Evolutionary conservation across 495 filamentous ascomycete genomes (phyloP).

Genomic region (Recurvomyces mirabilis): DNA sequence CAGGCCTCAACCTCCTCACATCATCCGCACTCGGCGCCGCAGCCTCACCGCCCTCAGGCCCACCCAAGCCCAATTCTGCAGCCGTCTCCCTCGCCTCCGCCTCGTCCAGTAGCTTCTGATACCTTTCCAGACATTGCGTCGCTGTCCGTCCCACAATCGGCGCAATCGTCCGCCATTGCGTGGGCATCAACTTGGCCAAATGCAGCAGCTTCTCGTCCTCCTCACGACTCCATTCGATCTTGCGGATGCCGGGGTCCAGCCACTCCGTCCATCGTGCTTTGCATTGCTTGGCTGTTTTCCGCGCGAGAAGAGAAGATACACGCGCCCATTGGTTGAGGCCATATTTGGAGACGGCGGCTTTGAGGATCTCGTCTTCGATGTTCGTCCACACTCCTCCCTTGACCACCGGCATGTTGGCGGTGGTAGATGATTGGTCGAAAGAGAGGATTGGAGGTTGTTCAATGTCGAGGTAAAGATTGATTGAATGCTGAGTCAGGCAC

Average conservation of each 20-base stretch:
- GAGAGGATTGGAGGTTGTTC: background rate
- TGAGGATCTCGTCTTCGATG: constrained; percentile 90
- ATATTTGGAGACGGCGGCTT: constrained; percentile 88
- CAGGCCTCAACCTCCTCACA: constrained; percentile 72
- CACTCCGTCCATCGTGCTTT: constrained; percentile 98
- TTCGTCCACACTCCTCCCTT: constrained; percentile 82
- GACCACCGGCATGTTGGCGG: constrained; percentile 2
- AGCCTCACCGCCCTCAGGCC: constrained; percentile 77
- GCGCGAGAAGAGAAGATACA: constrained; percentile 89
- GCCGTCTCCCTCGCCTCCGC: constrained; percentile 76
- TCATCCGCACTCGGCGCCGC: constrained; percentile 87
- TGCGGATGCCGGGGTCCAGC: constrained; percentile 93
- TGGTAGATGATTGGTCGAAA: too few relatives aligned
- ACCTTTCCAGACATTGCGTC: constrained; percentile 91
- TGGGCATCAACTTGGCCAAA: constrained; percentile 95
- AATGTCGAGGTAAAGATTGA: too few relatives aligned
- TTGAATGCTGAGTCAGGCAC: too few relatives aligned
- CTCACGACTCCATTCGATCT: constrained; percentile 97
- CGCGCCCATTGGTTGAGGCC: constrained; percentile 98
- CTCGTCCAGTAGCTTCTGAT: constrained; percentile 92
- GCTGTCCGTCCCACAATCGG: constrained; percentile 93
- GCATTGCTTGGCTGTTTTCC: constrained; percentile 98
- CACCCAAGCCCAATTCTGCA: constrained; percentile 70
- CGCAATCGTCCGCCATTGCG: constrained; percentile 97
- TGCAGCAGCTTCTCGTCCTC: constrained; percentile 97